Base-by-base conservation (phyloP, 495 filamentous ascomycete species). In the Margaritispora aquatica region DNA sequence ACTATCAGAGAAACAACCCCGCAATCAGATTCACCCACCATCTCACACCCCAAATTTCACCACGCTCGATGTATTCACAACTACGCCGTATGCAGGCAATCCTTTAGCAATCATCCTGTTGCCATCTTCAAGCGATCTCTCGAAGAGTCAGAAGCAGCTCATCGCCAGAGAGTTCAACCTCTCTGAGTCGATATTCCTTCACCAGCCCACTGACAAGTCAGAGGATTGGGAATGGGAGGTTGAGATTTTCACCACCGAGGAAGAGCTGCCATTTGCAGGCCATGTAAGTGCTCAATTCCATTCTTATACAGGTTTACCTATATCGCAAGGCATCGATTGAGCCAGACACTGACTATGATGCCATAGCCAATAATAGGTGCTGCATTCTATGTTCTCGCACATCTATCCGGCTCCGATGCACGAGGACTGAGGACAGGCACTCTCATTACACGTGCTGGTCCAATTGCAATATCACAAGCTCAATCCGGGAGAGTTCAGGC, bases 141-240 rank as follows among this genome's bases (percentile, higher is more conserved):
- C 63, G 20, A 79, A 85, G 61, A 70, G 72, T 0, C 72, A 76
- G 54, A 89, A 88, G 64, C 87, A 85, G 69, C 70, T 61, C 44
- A 85, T 95, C 36, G 83, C 89, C 1, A 63, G 69, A 20, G 90
- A 96, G 71, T 93, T 93, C 84, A 93, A 93, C 63, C 77, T 90
- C 62, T 90, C 88, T 1, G 90, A 95, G 67, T 93, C 86, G 0
- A 85, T 92, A 50, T 96, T 93, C 72, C 71, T 95, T 13, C 82
- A 91, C 68, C 26, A 41, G 73, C 77, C 9, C 55, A 64, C 19
- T 44, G 61, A 26, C 61, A 66, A 36, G 22, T 51, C 20, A 0
- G 5, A 7, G 0, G 20, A 23, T 10, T 52, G 24, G 17, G 60
- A 67, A 38, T 74, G 76, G 51, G 59, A 74, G 5, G 82, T 91